Conservation (phyloP, 768 basidiomycete species). For the Crucibulum laeve region DNA sequence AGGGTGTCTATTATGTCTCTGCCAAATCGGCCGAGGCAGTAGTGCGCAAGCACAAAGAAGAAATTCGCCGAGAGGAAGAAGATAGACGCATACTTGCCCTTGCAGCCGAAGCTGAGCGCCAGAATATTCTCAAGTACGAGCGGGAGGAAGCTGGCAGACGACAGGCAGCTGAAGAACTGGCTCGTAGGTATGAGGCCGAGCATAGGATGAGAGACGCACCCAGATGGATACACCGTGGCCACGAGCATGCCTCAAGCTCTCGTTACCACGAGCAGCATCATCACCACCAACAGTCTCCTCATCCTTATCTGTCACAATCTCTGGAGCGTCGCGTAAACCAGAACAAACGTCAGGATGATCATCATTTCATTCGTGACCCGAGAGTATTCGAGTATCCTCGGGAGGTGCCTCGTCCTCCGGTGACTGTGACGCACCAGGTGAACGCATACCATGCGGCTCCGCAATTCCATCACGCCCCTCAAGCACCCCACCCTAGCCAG, state of each 20-base stretch:
- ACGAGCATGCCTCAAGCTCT: no score
- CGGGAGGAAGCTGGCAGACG: not conserved
- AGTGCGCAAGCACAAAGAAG: not conserved
- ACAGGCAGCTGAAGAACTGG: not conserved
- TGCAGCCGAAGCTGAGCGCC: not conserved
- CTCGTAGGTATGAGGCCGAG: not conserved
- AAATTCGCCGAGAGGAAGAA: not conserved
- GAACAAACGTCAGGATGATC: not conserved
- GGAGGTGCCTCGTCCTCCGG: not conserved
- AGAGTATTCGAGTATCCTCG: not conserved
- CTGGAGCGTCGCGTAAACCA: not conserved
- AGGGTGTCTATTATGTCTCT: conserved; percentile 17
- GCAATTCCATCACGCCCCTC: not conserved
- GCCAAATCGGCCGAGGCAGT: not conserved
- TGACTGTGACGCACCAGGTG: not conserved
- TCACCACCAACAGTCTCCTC: no score
- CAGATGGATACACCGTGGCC: no score
- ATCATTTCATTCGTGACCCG: not conserved
- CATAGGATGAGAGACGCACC: not conserved
- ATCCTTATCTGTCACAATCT: no score
- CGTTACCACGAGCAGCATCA: no score
- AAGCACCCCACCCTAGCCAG: not conserved
- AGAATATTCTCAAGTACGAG: not conserved
- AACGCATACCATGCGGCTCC: not conserved
- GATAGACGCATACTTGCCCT: not conserved